Evolutionary conservation across 2,329 filamentous ascomycete species (phyloP), one percentile per base, ranked within the genome.

Genomic region (Escovopsis sp.): DNA sequence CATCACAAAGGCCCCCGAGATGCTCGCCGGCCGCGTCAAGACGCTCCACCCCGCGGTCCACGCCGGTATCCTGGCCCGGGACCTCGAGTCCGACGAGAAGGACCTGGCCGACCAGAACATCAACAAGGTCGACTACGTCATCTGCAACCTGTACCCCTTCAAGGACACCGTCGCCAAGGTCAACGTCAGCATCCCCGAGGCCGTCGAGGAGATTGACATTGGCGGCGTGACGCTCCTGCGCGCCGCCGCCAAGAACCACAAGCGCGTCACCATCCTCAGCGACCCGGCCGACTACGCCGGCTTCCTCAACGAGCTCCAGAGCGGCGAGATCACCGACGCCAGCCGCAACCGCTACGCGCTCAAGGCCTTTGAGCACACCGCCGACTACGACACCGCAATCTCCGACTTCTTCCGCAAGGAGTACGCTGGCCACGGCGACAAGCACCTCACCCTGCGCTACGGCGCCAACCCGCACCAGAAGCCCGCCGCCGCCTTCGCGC

Each of bases 141-240:
- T 98, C 60, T 96, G 91, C 81, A 98, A 98, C 69, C 75, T 98
- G 43, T 96, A 98, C 66, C 91, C 91, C 11, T 98, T 98, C 79
- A 95, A 95, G 71, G 88, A 96, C 62, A 98, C 91, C 30, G 80
- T 98, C 54, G 83, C 87, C 55, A 94, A 95, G 73, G 80, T 93
- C 69, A 94, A 94, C 58, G 91, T 98, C 56, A 96, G 89, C 47
- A 85, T 98, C 49, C 79, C 85, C 41, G 89, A 98, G 68, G 91
- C 91, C 41, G 89, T 98, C 34, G 91, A 98, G 68, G 91, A 98
- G 70, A 94, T 98, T 56, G 91, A 98, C 66, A 95, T 98, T 59
- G 91, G 88, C 51, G 91, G 91, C 55, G 91, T 98, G 41, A 98
- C 91, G 34, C 80, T 98, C 48, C 85, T 98, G 59, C 82, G 91